Evolutionary conservation across 345 rosid genomes (phyloP).

Genomic region (Populus davidiana): DNA sequence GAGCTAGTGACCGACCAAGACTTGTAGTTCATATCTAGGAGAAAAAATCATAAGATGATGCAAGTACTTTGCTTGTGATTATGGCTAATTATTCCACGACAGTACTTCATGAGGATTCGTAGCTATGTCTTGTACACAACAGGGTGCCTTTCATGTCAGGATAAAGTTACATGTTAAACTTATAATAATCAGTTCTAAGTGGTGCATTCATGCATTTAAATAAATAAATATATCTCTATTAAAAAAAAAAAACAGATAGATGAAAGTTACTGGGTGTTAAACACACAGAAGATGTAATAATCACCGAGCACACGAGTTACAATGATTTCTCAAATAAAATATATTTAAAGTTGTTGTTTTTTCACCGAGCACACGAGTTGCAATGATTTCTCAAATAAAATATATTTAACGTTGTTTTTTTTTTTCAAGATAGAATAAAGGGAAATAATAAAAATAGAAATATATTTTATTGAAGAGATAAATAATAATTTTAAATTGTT

Average conservation of each 20-base stretch:
- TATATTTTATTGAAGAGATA: no score
- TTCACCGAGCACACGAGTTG: background rate
- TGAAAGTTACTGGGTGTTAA: background rate
- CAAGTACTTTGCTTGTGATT: slow-evolving; percentile 10
- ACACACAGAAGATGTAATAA: background rate
- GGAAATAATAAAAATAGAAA: no score
- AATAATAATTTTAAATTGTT: no score
- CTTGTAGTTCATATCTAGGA: background rate
- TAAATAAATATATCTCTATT: background rate
- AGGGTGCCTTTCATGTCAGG: background rate
- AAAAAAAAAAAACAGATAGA: no score
- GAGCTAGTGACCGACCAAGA: background rate
- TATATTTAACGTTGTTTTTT: background rate
- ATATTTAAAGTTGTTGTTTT: background rate
- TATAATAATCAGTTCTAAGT: background rate
- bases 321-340: background rate
- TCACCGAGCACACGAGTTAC: background rate
- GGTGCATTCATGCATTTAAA: background rate
- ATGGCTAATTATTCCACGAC: background rate
- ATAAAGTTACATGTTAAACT: background rate
- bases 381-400: background rate
- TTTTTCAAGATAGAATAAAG: no score
- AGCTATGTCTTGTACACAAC: background rate
- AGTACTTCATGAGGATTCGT: background rate
- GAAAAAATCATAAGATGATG: background rate